Evolutionary conservation across 495 filamentous ascomycete species (phyloP), one percentile per base, ranked within the genome.

Genomic region (Aspergillus funiculosus): DNA sequence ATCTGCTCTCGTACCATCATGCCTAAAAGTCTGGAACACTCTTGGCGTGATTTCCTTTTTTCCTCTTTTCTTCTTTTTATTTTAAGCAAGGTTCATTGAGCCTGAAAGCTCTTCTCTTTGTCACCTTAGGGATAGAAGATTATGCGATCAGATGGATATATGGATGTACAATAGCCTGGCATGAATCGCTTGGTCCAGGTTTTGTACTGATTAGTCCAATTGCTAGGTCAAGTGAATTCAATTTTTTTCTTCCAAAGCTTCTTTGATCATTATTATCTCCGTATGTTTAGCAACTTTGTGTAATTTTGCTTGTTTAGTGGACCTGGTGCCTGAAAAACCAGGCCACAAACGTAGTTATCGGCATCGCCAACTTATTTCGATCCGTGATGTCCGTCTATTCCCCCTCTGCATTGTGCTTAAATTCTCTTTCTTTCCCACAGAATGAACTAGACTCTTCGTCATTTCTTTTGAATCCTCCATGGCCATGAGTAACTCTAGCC

Each of bases 21-120:
- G 44, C 51, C 52, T 43, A 54, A 54, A 46, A 51, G 39, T 53
- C 42, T 46, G 52, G 44, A 40, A 53, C 50, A 51, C 47, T 28
- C 43, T 51, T 31, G 53, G 48, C 53, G 46, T 53, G 38, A 29
- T 40, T 30, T 53, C 31, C n/a, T n/a, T 32, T 40, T 24, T 32
- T 31, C 42, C 36, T 47, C 25, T 47, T 36, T 28, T 28, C 34
- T 51, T 45, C 17, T 34, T 46, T 48, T 40, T 46, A 7, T 28
- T 37, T 50, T 39, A 24, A n/a, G n/a, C n/a, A n/a, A 25, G 29
- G 32, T 42, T 36, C 40, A 47, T 38, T 44, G 43, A 34, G n/a
- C 5, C 39, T 31, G 34, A 29, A 20, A 19, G 13, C 36, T 39
- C 46, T 15, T 42, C 42, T 47, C 3, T 40, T 24, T 40, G 17